A percentile compares a stretch with the other conserved stretches of the same genome.
These are phyloP conservation scores for Phaeosphaeriaceae sp. DNA, from an alignment of 2,329 filamentous ascomycete species.

Conservation along the genomic window DNA sequence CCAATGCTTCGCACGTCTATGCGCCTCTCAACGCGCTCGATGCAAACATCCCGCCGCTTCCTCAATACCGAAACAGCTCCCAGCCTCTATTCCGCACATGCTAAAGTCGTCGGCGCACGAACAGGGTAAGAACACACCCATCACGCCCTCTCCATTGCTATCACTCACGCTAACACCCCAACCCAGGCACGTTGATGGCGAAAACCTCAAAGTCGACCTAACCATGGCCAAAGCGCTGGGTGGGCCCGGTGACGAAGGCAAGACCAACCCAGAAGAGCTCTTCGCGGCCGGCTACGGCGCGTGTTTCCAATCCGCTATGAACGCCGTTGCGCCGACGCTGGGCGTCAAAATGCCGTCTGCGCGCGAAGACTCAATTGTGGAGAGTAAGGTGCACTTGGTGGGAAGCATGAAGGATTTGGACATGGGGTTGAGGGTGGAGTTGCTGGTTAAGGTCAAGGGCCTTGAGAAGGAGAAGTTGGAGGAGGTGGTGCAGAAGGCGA, in stretches of 20 bases:
- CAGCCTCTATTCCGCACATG: constrained; percentile 48
- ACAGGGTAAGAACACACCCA: constrained; percentile 25
- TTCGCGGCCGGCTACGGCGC: constrained; percentile 58
- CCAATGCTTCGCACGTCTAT: constrained; percentile 19
- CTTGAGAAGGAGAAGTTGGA: constrained; percentile 44
- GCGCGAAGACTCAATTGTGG: constrained; percentile 49
- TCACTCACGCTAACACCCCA: not conserved
- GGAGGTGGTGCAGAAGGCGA: constrained; percentile 45
- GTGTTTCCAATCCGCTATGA: constrained; percentile 58
- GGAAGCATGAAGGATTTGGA: constrained; percentile 55
- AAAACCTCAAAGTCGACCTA: constrained; percentile 48
- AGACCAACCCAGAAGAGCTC: constrained; percentile 56
- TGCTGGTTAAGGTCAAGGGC: constrained; percentile 46
- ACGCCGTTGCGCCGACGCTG: constrained; percentile 49
- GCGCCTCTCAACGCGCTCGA: constrained; percentile 12
- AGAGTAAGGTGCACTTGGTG: constrained; percentile 54
- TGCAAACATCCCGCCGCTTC: constrained; percentile 28
- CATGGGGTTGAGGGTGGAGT: constrained; percentile 54
- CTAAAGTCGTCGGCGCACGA: constrained; percentile 50
- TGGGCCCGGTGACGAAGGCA: constrained; percentile 50
- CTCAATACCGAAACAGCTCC: constrained; percentile 52
- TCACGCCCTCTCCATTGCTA: not conserved
- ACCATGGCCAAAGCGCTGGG: constrained; percentile 55
- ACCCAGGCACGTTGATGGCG: constrained; percentile 39
- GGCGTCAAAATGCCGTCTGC: constrained; percentile 52